A percentile compares a stretch with the other conserved stretches of the same genome.
phyloP scores from a whole-genome alignment of 805 yeast species.

The Wickerhamomyces tratensis region DNA sequence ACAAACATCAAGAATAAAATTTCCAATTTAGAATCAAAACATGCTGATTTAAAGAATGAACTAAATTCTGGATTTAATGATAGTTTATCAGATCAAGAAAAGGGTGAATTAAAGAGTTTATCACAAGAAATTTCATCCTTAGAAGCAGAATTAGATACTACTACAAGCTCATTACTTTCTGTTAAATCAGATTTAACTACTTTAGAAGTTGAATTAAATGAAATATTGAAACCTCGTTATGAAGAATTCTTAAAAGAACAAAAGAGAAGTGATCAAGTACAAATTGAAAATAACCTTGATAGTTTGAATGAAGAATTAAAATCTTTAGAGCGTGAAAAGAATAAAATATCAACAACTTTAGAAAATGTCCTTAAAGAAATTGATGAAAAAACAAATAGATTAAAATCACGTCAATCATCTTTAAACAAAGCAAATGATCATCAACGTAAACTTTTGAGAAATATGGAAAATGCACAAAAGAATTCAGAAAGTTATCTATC shows the following conservation, averaged over 20 bases:
- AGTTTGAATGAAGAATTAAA: constrained; percentile 15
- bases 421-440: constrained; percentile 44
- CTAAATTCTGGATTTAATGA: constrained; percentile 41
- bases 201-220: constrained; percentile 46
- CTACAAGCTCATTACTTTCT: constrained; percentile 29
- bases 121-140: constrained; percentile 24
- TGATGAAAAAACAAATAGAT: constrained; percentile 14
- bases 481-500: constrained; percentile 55
- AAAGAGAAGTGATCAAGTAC: constrained; percentile 4
- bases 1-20: neutral
- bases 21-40: constrained; percentile 21
- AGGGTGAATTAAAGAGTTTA: constrained; percentile 26
- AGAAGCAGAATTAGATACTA: constrained; percentile 30
- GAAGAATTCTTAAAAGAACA: constrained; percentile 23
- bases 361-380: constrained; percentile 12
- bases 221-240: constrained; percentile 45
- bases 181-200: constrained; percentile 38
- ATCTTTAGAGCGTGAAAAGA: constrained; percentile 21
- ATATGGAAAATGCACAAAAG: constrained; percentile 53
- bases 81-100: constrained; percentile 41
- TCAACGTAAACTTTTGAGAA: constrained; percentile 43
- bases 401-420: constrained; percentile 24
- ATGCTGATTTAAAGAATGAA: constrained; percentile 35
- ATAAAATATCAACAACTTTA: constrained; percentile 12
- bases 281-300: constrained; percentile 11